Conservation (phyloP, 768 basidiomycete species). For the Dendrothele bispora region DNA sequence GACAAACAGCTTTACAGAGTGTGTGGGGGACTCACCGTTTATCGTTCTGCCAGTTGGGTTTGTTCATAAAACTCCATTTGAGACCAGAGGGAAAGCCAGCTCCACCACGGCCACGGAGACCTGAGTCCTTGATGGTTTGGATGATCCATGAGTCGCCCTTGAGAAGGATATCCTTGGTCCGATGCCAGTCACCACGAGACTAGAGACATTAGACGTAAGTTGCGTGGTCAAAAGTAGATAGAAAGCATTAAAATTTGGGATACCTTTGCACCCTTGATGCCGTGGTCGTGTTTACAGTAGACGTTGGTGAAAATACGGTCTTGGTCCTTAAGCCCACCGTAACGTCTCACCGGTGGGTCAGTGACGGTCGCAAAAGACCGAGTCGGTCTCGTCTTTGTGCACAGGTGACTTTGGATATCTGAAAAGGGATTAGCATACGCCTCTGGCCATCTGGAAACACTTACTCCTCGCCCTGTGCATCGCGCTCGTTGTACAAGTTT, state of each 20-base stretch:
- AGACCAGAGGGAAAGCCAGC: slow-evolving; percentile 96
- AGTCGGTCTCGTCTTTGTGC: too few relatives aligned
- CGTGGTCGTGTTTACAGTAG: slow-evolving; percentile 85
- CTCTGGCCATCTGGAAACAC: too few relatives aligned
- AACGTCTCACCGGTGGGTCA: slow-evolving; percentile 81
- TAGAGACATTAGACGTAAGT: slow-evolving; percentile 25
- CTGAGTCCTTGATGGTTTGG: slow-evolving; percentile 92
- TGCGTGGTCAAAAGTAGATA: background rate
- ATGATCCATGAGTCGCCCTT: slow-evolving; percentile 99
- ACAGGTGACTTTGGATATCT: too few relatives aligned
- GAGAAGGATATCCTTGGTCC: slow-evolving; percentile 89
- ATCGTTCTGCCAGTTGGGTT: slow-evolving; percentile 95
- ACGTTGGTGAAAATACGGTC: slow-evolving; percentile 93
- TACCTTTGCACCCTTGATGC: slow-evolving; percentile 90
- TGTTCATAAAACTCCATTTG: slow-evolving; percentile 99
- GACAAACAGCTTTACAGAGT: background rate
- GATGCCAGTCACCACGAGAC: slow-evolving; percentile 97
- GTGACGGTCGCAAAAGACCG: slow-evolving; percentile 71
- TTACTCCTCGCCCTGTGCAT: too few relatives aligned
- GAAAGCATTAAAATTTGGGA: slow-evolving; percentile 26
- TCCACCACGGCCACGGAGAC: slow-evolving; percentile 92
- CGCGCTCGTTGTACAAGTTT: too few relatives aligned
- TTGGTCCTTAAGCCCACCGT: slow-evolving; percentile 93
- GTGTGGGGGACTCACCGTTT: slow-evolving; percentile 59
- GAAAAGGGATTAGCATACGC: too few relatives aligned